Base-by-base conservation (phyloP, 257 asterid species). In the Solanum sejunctum region DNA sequence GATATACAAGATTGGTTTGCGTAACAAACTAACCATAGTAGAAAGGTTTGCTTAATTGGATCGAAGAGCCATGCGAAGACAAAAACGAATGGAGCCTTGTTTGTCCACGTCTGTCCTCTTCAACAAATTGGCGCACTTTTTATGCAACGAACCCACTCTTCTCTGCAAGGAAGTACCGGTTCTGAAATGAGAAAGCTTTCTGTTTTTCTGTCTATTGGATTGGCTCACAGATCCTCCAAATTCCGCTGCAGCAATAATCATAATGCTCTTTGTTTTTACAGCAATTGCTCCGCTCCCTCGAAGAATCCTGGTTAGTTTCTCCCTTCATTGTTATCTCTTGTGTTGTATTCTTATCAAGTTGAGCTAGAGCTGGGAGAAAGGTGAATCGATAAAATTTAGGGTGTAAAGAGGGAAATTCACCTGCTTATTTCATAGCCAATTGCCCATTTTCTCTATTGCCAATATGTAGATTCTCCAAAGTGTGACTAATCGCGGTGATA, bases 291-390 rank as follows among this genome's bases (percentile, higher is more conserved):
- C n/a, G 84, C 93, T 83, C 58, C 85, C 77, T 87, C 93, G 87
- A 82, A 83, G 43, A 89, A 86, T 60, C 92, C 90, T 82, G 97
- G 98, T 95, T 83, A 87, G 93, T 90, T 9, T 11, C 39, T 39
- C 49, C 49, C 72, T 8, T 61, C 2, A 61, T 61, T 61, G 17
- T 71, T 77, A 18, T 11, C 72, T 18, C 70, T 41, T 55, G n/a
- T 55, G 17, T 51, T 51, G 8, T 55, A 16, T 26, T 72, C 11
- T 57, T n/a, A n/a, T 72, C 39, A 72, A 72, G 21, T 72, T 72
- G 57, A 72, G 56, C 39, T 72, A 45, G 58, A 72, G 81, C 7
- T n/a, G 57, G 12, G 81, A 47, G 32, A 72, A 72, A 45, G 81
- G 36, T 45, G 47, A 45, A n/a, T n/a, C 18, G 8, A 41, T 49